Conservation (phyloP, 2,329 filamentous ascomycete genomes). For the Colletotrichum sp. region DNA sequence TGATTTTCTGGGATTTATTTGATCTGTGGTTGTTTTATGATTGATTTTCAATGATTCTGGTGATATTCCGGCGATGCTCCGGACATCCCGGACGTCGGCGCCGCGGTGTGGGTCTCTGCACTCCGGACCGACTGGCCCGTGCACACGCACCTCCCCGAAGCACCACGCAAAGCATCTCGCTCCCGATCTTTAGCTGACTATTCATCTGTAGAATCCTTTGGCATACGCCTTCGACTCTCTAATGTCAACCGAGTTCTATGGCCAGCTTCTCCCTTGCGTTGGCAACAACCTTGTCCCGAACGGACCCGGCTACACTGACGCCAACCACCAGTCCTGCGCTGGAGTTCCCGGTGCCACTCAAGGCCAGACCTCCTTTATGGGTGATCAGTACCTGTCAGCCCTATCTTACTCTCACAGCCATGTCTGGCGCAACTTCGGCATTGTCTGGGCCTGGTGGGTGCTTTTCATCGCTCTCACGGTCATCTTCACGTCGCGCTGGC, state of each 20-base stretch:
- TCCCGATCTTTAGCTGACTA: too few relatives aligned
- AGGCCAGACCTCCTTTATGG: slow-evolving; percentile 55
- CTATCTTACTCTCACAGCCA: slow-evolving; percentile 58
- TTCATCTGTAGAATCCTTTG: slow-evolving; percentile 52
- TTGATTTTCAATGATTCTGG: too few relatives aligned
- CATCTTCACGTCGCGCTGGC: slow-evolving; percentile 62
- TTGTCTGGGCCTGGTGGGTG: slow-evolving; percentile 68
- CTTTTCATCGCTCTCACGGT: slow-evolving; percentile 65
- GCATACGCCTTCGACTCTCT: slow-evolving; percentile 74
- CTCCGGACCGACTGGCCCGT: too few relatives aligned
- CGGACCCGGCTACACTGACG: slow-evolving; percentile 51
- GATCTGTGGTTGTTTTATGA: too few relatives aligned
- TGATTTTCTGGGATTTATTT: too few relatives aligned
- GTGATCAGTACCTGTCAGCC: slow-evolving; percentile 62
- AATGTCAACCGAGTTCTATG: slow-evolving; percentile 74
- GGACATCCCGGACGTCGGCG: too few relatives aligned
- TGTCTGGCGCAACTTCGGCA: slow-evolving; percentile 66
- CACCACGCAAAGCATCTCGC: too few relatives aligned
- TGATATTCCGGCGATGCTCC: too few relatives aligned
- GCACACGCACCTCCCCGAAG: too few relatives aligned
- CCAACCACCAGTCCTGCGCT: slow-evolving; percentile 55
- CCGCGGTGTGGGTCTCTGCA: too few relatives aligned
- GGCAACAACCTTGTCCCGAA: slow-evolving; percentile 55
- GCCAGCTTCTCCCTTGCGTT: slow-evolving; percentile 56
- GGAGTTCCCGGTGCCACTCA: slow-evolving; percentile 60